Evolutionary conservation across 2,329 filamentous ascomycete species (phyloP).

Genomic region (Sarocladiaceae sp.): DNA sequence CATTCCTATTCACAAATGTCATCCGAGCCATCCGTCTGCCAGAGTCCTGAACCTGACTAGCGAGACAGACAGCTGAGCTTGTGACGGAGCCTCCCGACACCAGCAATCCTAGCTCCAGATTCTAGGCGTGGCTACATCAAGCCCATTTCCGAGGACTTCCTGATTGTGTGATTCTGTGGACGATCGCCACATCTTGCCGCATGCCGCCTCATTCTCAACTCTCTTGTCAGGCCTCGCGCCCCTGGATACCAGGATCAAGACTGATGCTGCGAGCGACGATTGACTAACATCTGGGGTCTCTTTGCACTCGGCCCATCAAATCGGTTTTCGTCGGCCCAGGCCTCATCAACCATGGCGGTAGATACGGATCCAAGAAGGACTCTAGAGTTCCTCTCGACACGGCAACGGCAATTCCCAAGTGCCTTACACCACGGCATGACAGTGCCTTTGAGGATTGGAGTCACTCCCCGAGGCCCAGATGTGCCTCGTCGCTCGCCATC

Average conservation of each 20-base stretch:
- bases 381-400: constrained; percentile 1
- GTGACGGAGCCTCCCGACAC: too few species aligned
- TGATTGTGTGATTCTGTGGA: not conserved
- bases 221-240: constrained; percentile 1
- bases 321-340: too few species aligned
- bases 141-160: not conserved
- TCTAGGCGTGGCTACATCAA: not conserved
- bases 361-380: not conserved
- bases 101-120: too few species aligned
- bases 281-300: not conserved
- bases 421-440: not conserved
- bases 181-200: constrained; percentile 1
- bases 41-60: too few species aligned
- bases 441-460: not conserved
- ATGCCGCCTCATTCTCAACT: not conserved
- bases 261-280: not conserved
- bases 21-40: too few species aligned
- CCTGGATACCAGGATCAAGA: not conserved
- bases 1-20: too few species aligned
- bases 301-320: too few species aligned
- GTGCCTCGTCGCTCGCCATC: constrained; percentile 1
- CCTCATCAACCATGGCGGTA: not conserved
- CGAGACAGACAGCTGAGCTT: too few species aligned
- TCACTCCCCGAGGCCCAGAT: not conserved
- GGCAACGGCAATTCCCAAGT: not conserved